A percentile compares a stretch with the other conserved stretches of the same genome.
phyloP scores from a whole-genome alignment of 2,329 filamentous ascomycete genomes.

The Aspergillus tamarii region DNA sequence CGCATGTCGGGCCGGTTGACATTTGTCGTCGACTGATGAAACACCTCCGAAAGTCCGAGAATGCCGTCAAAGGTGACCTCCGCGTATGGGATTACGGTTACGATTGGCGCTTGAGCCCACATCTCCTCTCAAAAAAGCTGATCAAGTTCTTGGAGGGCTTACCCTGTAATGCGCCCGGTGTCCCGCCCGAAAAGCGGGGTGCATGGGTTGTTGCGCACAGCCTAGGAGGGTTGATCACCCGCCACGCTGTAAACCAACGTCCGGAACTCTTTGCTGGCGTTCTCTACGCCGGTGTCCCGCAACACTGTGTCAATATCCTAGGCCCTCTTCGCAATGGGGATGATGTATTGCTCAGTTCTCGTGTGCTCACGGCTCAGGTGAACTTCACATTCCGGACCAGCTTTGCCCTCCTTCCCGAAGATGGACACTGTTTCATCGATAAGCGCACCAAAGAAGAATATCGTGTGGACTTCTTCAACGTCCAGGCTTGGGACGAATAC shows the following conservation, averaged over 20 bases:
- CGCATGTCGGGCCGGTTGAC: slow-evolving; percentile 88
- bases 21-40: slow-evolving; percentile 83
- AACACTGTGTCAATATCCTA: slow-evolving; percentile 87
- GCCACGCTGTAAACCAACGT: slow-evolving; percentile 81
- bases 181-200: slow-evolving; percentile 61
- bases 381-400: slow-evolving; percentile 90
- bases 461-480: slow-evolving; percentile 80
- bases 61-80: slow-evolving; percentile 70
- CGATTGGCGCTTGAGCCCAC: slow-evolving; percentile 88
- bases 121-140: slow-evolving; percentile 72
- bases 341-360: slow-evolving; percentile 84
- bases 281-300: slow-evolving; percentile 80
- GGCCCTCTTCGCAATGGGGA: slow-evolving; percentile 91
- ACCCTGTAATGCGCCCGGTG: slow-evolving; percentile 69
- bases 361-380: slow-evolving; percentile 86
- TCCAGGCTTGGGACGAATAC: slow-evolving; percentile 77
- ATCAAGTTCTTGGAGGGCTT: slow-evolving; percentile 72
- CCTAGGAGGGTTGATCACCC: slow-evolving; percentile 82
- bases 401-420: slow-evolving; percentile 81
- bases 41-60: slow-evolving; percentile 72
- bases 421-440: slow-evolving; percentile 86
- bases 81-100: slow-evolving; percentile 90
- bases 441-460: slow-evolving; percentile 79
- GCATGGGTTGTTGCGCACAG: slow-evolving; percentile 83
- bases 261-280: slow-evolving; percentile 87